phyloP scores from a whole-genome alignment of 805 yeast genomes.

The Ogataea nitratoaversa region DNA sequence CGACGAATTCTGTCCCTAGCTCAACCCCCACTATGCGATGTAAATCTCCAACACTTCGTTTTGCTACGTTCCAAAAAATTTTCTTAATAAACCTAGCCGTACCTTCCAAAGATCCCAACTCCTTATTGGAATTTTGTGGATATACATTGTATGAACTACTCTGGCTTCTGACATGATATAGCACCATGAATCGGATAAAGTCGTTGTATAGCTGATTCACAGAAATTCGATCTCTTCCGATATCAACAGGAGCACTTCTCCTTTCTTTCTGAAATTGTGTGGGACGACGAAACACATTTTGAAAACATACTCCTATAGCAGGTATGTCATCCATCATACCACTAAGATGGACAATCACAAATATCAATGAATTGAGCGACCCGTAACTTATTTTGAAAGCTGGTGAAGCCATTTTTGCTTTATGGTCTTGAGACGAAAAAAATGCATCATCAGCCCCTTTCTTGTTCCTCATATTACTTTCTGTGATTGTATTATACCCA shows the following conservation, averaged over 20 bases:
- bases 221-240: too few relatives aligned
- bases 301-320: neutral
- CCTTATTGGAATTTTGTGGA: too few relatives aligned
- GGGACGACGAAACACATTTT: neutral
- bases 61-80: constrained; percentile 1
- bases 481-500: neutral
- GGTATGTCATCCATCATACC: neutral
- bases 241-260: too few relatives aligned
- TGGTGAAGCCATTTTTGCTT: neutral
- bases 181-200: neutral
- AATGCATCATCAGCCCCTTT: neutral
- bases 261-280: too few relatives aligned
- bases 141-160: too few relatives aligned
- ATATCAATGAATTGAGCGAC: neutral
- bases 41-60: neutral
- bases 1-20: constrained; percentile 1
- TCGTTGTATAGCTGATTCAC: neutral
- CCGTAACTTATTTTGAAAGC: neutral
- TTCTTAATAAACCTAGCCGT: neutral
- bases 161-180: neutral
- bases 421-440: neutral
- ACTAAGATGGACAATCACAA: neutral
- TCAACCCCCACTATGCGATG: constrained; percentile 2
- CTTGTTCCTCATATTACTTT: too few relatives aligned
- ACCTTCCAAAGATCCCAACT: neutral